phyloP scores from a whole-genome alignment of 2,329 filamentous ascomycete genomes.

The Geosmithia putterillii region DNA sequence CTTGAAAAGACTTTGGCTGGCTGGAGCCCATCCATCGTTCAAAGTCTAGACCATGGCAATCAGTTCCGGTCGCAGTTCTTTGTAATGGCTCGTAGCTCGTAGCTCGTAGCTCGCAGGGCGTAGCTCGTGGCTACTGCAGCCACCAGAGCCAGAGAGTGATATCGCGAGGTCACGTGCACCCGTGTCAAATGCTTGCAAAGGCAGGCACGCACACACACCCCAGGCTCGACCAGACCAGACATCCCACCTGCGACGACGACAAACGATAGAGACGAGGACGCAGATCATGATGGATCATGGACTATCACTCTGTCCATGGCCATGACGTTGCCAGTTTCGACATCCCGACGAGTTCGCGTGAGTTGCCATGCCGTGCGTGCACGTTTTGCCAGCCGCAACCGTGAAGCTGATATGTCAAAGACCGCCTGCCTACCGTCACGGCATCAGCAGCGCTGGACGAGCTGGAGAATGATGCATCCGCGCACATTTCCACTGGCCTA shows the following conservation, averaged over 20 bases:
- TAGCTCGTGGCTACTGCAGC: too few species aligned
- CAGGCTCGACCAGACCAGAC: too few species aligned
- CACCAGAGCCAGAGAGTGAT: too few species aligned
- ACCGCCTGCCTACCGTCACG: slow-evolving; percentile 65
- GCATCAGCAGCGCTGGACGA: slow-evolving; percentile 60
- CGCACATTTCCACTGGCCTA: slow-evolving; percentile 44
- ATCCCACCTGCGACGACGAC: not conserved
- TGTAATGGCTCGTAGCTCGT: too few species aligned
- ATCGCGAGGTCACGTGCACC: not conserved
- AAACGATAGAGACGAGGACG: too few species aligned
- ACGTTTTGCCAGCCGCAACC: slow-evolving; percentile 5
- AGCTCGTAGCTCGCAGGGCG: too few species aligned
- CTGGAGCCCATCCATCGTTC: too few species aligned
- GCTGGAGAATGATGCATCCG: slow-evolving; percentile 35
- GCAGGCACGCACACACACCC: not conserved
- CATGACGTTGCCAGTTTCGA: slow-evolving; percentile 51
- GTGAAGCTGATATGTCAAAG: slow-evolving; percentile 23
- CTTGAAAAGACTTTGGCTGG: too few species aligned
- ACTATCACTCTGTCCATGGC: slow-evolving; percentile 47
- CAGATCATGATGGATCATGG: slow-evolving; percentile 26
- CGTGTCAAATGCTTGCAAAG: not conserved
- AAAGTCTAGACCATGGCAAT: too few species aligned
- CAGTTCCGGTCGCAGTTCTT: too few species aligned
- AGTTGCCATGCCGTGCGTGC: slow-evolving; percentile 8
- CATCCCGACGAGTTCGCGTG: slow-evolving; percentile 37